Conservation (phyloP, 805 yeast species). For the Candida loeiensis region DNA sequence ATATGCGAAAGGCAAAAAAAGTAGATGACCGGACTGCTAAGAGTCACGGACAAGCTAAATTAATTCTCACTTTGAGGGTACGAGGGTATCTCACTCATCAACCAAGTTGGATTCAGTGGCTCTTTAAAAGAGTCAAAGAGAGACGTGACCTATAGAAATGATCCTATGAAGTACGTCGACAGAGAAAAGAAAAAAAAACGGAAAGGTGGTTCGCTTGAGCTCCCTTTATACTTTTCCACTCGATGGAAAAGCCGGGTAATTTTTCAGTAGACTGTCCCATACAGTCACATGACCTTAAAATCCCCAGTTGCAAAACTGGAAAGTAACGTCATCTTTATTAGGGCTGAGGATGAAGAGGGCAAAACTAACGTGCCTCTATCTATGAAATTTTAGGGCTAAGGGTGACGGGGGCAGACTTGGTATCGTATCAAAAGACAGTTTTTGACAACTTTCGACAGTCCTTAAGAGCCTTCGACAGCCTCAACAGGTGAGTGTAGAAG, state of each 20-base stretch:
- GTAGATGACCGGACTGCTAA: conserved; percentile 86
- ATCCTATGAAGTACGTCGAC: conserved; percentile 99
- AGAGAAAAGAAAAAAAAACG: conserved; percentile 44
- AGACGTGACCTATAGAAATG: conserved; percentile 99
- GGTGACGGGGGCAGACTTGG: too few species aligned
- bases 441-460: too few species aligned
- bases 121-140: conserved; percentile 97
- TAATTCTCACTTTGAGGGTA: conserved; percentile 51
- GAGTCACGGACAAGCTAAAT: conserved; percentile 78
- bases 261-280: neutral
- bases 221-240: neutral
- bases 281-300: too few species aligned
- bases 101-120: conserved; percentile 99
- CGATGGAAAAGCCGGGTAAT: conserved; percentile 4
- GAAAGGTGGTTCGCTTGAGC: neutral
- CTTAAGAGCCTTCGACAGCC: too few species aligned
- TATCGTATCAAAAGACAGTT: too few species aligned
- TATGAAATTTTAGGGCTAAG: too few species aligned
- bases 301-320: too few species aligned
- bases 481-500: too few species aligned
- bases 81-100: conserved; percentile 35
- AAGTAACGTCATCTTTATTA: too few species aligned
- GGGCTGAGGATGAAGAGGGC: too few species aligned
- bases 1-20: conserved; percentile 21
- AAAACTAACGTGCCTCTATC: too few species aligned